Base-by-base conservation (phyloP, 2,329 filamentous ascomycete species). In the Ceratocystis papillata region DNA sequence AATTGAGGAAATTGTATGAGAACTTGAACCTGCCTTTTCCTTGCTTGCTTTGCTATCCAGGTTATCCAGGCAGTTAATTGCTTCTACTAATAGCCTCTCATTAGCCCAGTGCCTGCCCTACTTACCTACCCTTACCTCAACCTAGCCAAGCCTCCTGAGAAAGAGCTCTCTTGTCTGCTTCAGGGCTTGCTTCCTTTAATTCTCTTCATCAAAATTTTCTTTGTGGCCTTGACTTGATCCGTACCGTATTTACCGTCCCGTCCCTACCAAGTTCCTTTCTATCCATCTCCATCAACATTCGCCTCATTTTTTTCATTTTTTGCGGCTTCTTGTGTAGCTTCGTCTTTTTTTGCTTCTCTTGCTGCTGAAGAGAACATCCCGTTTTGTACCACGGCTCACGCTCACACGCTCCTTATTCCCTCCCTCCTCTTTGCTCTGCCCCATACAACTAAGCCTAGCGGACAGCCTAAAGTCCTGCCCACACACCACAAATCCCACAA, bases 101-200 rank as follows among this genome's bases (percentile, higher is more conserved):
- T 28, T 22, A 28, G 7, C 10, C 37, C 28, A 60, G 28, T 33
- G 25, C 46, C 46, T 20, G 2, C 45, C 17, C 17, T 25, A 28
- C 50, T 55, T 57, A 20, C 53, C 20, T 53, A 10, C 15, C 28
- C 25, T 41, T 41, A 15, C 37, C 37, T 41, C 3, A 41, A 15
- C 37, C 10, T 41, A 41, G 37, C 12, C 37, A 41, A 59, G 55
- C 28, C 55, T 59, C 55, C 55, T 59, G 55, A 37, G 28, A 59
- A n/a, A n/a, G 22, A 25, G 37, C 37, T 41, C 37, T 53, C 48
- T 53, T 53, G 15, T 25, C 6, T 53, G 22, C 48, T 53, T 53
- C 48, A 62, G 59, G 33, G 20, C 59, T 62, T 62, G 28, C n/a
- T 59, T 59, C 30, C 15, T 46, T 62, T 62, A 30, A 41, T 61